phyloP scores from a whole-genome alignment of 2,329 filamentous ascomycete genomes.

The Penicillium sp. region DNA sequence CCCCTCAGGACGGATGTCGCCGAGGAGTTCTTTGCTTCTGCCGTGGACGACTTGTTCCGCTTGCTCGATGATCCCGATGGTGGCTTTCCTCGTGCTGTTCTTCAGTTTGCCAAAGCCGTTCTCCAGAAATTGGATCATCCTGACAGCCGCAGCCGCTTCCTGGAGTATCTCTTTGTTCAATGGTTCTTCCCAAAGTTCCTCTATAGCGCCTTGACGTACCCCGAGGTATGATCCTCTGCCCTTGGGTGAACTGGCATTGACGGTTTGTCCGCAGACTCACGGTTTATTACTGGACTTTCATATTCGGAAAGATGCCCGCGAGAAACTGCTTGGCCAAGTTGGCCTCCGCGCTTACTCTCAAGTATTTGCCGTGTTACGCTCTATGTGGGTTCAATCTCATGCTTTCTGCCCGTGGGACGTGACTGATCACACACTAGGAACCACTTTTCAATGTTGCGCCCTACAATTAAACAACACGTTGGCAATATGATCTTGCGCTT shows the following conservation, averaged over 20 bases:
- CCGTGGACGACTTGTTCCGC: conserved; percentile 77
- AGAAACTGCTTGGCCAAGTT: conserved; percentile 71
- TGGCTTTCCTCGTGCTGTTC: conserved; percentile 79
- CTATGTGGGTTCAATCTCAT: conserved; percentile 55
- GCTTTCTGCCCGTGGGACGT: conserved; percentile 33
- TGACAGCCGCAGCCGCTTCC: conserved; percentile 69
- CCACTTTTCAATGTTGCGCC: conserved; percentile 37
- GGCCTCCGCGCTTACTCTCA: conserved; percentile 76
- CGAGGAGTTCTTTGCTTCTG: conserved; percentile 83
- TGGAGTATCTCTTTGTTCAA: conserved; percentile 80
- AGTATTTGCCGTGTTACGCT: conserved; percentile 71
- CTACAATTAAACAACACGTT: conserved; percentile 34
- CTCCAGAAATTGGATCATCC: conserved; percentile 69
- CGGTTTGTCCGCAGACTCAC: conserved; percentile 48
- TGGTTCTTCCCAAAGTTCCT: conserved; percentile 92
- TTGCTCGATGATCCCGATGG: conserved; percentile 83
- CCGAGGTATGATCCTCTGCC: conserved; percentile 61
- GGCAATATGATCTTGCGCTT: conserved; percentile 40
- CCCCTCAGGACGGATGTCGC: conserved; percentile 77
- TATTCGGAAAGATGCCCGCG: conserved; percentile 84
- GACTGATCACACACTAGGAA: conserved; percentile 25
- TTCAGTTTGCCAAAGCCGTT: conserved; percentile 83
- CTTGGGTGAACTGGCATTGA: conserved; percentile 9
- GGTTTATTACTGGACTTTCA: conserved; percentile 80
- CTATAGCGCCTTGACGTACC: conserved; percentile 78